Base-by-base conservation (phyloP, 192 early-diverging fungal species). In the Coemansia sp. region DNA sequence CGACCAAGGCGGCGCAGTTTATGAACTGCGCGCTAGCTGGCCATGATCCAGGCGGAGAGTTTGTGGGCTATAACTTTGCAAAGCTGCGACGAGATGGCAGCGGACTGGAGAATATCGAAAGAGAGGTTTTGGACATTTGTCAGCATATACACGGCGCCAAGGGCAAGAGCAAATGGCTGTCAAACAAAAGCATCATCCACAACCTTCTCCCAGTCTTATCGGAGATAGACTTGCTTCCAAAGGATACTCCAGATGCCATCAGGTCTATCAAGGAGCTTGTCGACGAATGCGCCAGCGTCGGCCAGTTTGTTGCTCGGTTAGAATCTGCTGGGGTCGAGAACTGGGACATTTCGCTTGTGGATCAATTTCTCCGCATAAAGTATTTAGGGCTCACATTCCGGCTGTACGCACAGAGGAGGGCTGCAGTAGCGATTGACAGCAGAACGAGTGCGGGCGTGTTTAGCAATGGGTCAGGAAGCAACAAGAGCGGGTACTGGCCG, bases 321-420 rank as follows among this genome's bases (percentile, higher is more conserved):
- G 60, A 69, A 20, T 34, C 26, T 2, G 73, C 60, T 9, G 34
- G 63, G 13, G 42, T 75, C 39, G 66, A 81, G 61, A 56, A 46
- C 55, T 81, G 66, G 20, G 70, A 68, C 49, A 70, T 81, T 37
- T 70, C 62, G 4, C 51, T 81, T 37, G 58, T 81, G 25, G 74
- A 81, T 67, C 70, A 72, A 33, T 75, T 75, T 65, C 31, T 81
- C 59, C 78, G 78, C 40, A 62, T 72, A 33, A 71, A 64, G 46
- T 68, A 55, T 23, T 46, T 80, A 59, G 70, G 78, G 15, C 65
- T 81, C 63, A 81, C 72, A 12, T 81, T 81, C 26, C 78, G 64
- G 67, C 73, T 63, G 26, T 81, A 81, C 40, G 78, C 55, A 28
- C 30, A 52, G 25, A 58, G 66, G 20, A 81, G 75, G 63, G 23